A percentile compares a stretch with the other conserved stretches of the same genome.
Evolutionary conservation across 352 stramenopile species (phyloP).

Genomic region (Ophiocytium majus): DNA sequence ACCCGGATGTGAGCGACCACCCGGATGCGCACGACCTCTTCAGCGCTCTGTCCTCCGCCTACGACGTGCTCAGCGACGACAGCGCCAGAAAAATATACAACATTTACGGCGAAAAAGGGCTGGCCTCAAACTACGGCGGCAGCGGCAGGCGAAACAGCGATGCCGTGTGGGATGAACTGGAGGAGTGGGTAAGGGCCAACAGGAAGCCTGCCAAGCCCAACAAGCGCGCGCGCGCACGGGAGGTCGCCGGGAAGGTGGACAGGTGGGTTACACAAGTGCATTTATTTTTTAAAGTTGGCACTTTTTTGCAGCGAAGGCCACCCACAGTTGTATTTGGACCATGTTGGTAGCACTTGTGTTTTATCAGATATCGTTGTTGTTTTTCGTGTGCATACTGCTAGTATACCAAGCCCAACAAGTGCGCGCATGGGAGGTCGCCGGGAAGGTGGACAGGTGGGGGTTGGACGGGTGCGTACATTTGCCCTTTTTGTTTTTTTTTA

Average conservation of each 20-base stretch:
- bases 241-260: not conserved
- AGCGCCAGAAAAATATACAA: not conserved
- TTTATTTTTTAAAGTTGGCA: too few relatives aligned
- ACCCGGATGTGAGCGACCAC: conserved; percentile 19
- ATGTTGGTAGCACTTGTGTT: too few relatives aligned
- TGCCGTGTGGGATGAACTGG: conserved; percentile 21
- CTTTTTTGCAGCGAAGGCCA: too few relatives aligned
- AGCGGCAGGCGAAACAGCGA: not conserved
- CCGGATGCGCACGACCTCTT: conserved; percentile 18
- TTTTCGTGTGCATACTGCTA: too few relatives aligned
- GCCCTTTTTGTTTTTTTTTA: too few relatives aligned
- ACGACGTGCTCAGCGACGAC: conserved; percentile 2
- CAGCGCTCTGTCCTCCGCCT: not conserved
- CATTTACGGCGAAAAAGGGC: not conserved
- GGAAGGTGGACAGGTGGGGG: conserved; percentile 18
- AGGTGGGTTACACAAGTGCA: too few relatives aligned
- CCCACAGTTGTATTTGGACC: too few relatives aligned
- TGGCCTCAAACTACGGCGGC: not conserved
- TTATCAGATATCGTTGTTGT: too few relatives aligned
- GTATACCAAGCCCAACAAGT: not conserved
- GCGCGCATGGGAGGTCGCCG: not conserved
- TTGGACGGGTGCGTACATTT: too few relatives aligned
- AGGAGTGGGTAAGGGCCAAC: conserved; percentile 16
- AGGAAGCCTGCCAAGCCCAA: not conserved
- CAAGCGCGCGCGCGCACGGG: not conserved